Evolutionary conservation across 352 stramenopile genomes (phyloP).

Genomic region (Phytophthora cactorum): DNA sequence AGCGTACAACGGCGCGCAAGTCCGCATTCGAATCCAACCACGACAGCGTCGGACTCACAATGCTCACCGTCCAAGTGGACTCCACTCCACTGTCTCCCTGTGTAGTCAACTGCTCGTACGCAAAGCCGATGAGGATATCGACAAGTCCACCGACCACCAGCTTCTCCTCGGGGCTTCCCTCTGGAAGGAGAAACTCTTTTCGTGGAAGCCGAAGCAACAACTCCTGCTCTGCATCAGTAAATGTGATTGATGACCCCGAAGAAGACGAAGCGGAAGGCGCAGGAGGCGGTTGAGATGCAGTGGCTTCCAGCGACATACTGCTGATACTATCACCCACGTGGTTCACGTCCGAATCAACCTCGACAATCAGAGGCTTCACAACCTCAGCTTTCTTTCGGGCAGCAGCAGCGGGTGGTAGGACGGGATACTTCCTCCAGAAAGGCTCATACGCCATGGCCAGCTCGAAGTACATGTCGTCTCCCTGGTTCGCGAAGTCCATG

Average conservation of each 20-base stretch:
- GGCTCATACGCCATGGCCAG: constrained; percentile 89
- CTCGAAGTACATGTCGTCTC: constrained; percentile 95
- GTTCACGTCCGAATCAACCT: constrained; percentile 40
- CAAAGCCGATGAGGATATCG: constrained; percentile 96
- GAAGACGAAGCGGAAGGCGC: not conserved
- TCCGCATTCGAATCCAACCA: constrained; percentile 92
- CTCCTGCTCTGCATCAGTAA: constrained; percentile 76
- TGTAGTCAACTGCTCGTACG: constrained; percentile 96
- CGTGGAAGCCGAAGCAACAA: constrained; percentile 71
- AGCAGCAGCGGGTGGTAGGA: constrained; percentile 11
- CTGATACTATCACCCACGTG: constrained; percentile 28
- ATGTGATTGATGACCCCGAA: constrained; percentile 24
- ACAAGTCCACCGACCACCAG: constrained; percentile 86
- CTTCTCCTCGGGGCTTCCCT: constrained; percentile 60
- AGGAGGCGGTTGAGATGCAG: constrained; percentile 8
- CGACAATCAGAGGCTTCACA: constrained; percentile 43
- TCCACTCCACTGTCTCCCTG: constrained; percentile 96
- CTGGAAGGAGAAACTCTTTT: constrained; percentile 82
- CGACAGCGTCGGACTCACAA: constrained; percentile 93
- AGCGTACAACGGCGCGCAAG: constrained; percentile 66
- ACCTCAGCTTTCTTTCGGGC: constrained; percentile 14
- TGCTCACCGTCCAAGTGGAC: constrained; percentile 97
- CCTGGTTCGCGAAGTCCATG: constrained; percentile 90
- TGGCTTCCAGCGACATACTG: constrained; percentile 29
- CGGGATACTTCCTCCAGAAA: constrained; percentile 84